These are phyloP conservation scores for Vigna reflexopilosa DNA, from an alignment of 306 rosid species.

Conservation along the genomic window DNA sequence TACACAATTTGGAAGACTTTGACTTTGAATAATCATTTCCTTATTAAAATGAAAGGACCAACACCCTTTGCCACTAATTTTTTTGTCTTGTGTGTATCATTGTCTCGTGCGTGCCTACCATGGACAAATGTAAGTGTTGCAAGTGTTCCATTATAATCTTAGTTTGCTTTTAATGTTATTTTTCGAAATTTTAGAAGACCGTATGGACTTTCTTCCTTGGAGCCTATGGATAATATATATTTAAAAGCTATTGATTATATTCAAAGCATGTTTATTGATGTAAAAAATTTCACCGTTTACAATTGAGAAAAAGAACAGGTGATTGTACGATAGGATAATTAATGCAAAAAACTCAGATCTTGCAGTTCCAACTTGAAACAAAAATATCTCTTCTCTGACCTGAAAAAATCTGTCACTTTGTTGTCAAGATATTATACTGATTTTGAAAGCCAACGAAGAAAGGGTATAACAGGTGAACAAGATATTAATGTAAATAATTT, in stretches of 20 bases:
- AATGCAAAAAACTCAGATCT: neutral
- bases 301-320: neutral
- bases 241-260: conserved; percentile 28
- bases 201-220: conserved; percentile 17
- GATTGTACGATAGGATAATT: conserved; percentile 11
- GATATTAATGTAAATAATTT: neutral
- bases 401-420: neutral
- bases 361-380: neutral
- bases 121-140: too few relatives aligned
- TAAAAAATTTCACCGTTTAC: neutral
- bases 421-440: neutral
- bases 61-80: too few relatives aligned
- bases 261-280: neutral
- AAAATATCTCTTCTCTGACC: neutral
- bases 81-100: neutral
- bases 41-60: too few relatives aligned
- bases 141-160: conserved; percentile 16
- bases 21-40: too few relatives aligned
- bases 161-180: conserved; percentile 21
- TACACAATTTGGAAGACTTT: too few relatives aligned
- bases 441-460: neutral
- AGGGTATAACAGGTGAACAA: neutral
- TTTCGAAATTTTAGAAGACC: neutral
- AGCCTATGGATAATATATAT: neutral
- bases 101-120: neutral